A percentile compares a stretch with the other conserved stretches of the same genome.
Evolutionary conservation across 164 flowering plant species (phyloP).

Genomic region (Vitis amurensis): DNA sequence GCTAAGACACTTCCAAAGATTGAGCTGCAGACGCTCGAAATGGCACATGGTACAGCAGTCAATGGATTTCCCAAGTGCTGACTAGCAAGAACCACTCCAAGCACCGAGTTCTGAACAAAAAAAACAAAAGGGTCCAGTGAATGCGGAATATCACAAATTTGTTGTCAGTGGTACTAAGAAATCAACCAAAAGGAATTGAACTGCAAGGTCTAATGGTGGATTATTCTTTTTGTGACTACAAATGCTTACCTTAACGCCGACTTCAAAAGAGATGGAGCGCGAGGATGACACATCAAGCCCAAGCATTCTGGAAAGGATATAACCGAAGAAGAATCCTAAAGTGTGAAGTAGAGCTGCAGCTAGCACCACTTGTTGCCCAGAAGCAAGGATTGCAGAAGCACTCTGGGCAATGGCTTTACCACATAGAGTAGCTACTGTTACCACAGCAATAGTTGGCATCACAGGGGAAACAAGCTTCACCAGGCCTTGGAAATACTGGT

Average conservation of each 20-base stretch:
- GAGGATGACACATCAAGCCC: constrained; percentile 70
- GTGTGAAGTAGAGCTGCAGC: constrained; percentile 68
- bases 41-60: constrained; percentile 90
- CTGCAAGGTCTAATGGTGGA: no score
- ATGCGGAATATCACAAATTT: no score
- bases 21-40: constrained; percentile 88
- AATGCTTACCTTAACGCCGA: constrained; percentile 85
- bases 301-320: constrained; percentile 61
- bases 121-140: no score
- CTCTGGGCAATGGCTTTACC: constrained; percentile 90
- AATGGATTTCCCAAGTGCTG: constrained; percentile 88
- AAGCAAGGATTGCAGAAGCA: constrained; percentile 69
- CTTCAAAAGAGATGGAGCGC: constrained; percentile 86
- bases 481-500: constrained; percentile 67
- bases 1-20: constrained; percentile 83
- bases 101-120: constrained; percentile 68
- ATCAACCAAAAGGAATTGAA: no score
- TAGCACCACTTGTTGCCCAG: constrained; percentile 75
- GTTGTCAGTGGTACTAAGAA: no score
- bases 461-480: constrained; percentile 74
- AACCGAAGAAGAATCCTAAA: constrained; percentile 87
- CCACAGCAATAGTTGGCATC: constrained; percentile 84
- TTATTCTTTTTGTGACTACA: no score
- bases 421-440: constrained; percentile 76
- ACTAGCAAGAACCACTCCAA: constrained; percentile 79